phyloP scores from a whole-genome alignment of 129 eudicot species.

The Centaurea solstitialis region DNA sequence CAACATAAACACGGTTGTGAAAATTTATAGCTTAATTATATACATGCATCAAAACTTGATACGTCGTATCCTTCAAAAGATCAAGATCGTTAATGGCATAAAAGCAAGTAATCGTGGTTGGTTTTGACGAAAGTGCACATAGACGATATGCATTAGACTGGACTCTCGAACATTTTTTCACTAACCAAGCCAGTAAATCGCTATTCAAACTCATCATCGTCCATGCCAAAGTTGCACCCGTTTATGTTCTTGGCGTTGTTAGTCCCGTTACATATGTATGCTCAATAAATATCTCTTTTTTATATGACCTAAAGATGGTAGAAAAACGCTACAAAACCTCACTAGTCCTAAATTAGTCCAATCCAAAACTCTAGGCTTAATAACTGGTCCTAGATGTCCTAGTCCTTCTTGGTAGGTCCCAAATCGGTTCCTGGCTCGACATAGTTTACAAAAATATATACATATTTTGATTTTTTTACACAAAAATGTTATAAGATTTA shows the following conservation, averaged over 20 bases:
- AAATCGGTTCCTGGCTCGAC: neutral
- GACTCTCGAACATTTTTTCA: slow-evolving; percentile 15
- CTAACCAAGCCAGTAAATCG: neutral
- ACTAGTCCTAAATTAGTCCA: neutral
- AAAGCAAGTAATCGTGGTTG: slow-evolving; percentile 7
- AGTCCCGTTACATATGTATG: neutral
- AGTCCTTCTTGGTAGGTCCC: neutral
- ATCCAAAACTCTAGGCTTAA: too few species aligned
- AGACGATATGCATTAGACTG: slow-evolving; percentile 8
- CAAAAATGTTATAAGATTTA: neutral
- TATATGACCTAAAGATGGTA: neutral
- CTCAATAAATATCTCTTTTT: neutral
- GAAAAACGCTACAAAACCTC: neutral
- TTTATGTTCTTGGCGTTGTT: neutral
- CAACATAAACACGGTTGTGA: too few species aligned
- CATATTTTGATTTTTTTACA: too few species aligned
- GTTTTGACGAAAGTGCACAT: slow-evolving; percentile 10
- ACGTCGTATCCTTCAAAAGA: too few species aligned
- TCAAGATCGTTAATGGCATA: neutral
- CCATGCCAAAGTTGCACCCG: neutral
- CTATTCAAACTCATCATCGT: slow-evolving; percentile 11
- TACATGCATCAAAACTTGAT: too few species aligned
- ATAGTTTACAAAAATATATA: neutral
- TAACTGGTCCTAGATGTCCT: neutral
- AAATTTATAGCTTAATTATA: too few species aligned